phyloP scores from a whole-genome alignment of 768 basidiomycete species.

The Sporobolomyces pararoseus region DNA sequence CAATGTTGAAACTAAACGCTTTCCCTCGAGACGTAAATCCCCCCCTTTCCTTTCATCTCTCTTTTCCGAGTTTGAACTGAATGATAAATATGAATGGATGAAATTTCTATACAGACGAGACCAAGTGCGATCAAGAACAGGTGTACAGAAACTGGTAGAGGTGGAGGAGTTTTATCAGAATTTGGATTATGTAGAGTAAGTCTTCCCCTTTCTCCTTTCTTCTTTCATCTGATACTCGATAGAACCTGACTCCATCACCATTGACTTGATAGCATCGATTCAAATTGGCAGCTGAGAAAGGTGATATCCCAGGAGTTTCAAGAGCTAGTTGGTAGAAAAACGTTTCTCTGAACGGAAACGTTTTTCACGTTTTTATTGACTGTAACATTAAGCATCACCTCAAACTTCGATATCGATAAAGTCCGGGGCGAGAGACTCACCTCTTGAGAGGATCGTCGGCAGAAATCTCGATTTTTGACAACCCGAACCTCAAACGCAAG shows the following conservation, averaged over 20 bases:
- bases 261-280: slow-evolving; percentile 69
- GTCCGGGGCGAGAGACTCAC: too few species aligned
- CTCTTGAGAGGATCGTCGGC: too few species aligned
- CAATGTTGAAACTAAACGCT: slow-evolving; percentile 85
- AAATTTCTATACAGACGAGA: slow-evolving; percentile 46
- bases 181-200: slow-evolving; percentile 83
- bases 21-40: slow-evolving; percentile 68
- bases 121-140: slow-evolving; percentile 86
- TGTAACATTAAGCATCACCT: slow-evolving; percentile 2
- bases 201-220: background rate
- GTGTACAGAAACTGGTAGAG: slow-evolving; percentile 77
- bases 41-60: background rate
- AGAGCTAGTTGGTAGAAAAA: slow-evolving; percentile 78
- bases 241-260: background rate
- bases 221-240: background rate
- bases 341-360: too few species aligned
- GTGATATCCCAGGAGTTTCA: slow-evolving; percentile 78
- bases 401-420: too few species aligned
- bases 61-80: background rate
- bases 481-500: too few species aligned
- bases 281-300: slow-evolving; percentile 72
- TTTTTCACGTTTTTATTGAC: background rate
- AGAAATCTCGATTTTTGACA: too few species aligned
- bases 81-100: background rate
- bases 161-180: slow-evolving; percentile 81